Conservation (phyloP, 495 filamentous ascomycete species). For the Annulohypoxylon stygium region DNA sequence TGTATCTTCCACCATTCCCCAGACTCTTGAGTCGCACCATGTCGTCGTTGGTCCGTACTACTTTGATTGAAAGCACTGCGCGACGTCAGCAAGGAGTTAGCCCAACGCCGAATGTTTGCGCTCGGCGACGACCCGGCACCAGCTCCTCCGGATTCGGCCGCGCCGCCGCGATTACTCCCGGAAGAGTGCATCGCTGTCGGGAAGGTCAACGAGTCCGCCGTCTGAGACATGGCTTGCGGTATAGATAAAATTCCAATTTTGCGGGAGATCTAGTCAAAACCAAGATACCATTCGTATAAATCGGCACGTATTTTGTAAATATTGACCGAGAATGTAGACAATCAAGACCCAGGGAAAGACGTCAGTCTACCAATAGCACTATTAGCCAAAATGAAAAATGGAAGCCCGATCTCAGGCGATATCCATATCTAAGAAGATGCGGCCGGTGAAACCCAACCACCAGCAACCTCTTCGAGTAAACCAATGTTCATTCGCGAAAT, state of each 20-base stretch:
- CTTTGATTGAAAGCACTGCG: constrained; percentile 21
- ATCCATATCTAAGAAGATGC: constrained; percentile 1
- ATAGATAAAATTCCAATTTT: not conserved
- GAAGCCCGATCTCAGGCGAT: constrained; percentile 5
- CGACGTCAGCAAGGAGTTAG: constrained; percentile 32
- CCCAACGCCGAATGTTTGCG: constrained; percentile 35
- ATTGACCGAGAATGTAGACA: not conserved
- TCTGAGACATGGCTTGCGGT: constrained; percentile 27
- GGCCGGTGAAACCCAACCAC: constrained; percentile 12
- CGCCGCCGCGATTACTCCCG: constrained; percentile 18
- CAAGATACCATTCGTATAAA: constrained; percentile 3
- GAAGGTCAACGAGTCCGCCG: constrained; percentile 39
- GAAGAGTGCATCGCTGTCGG: constrained; percentile 43
- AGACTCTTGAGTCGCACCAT: not conserved
- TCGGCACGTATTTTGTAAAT: not conserved
- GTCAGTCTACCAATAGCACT: constrained; percentile 2
- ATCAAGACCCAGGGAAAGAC: not conserved
- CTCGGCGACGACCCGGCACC: constrained; percentile 19
- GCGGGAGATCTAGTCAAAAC: not conserved
- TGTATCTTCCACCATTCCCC: constrained; percentile 71
- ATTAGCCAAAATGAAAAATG: constrained; percentile 12
- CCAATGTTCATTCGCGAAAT: not conserved
- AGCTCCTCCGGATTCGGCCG: constrained; percentile 30
- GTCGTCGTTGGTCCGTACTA: not conserved
- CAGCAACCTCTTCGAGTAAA: not conserved